phyloP scores from a whole-genome alignment of 2,329 filamentous ascomycete genomes.

The Tolypocladium nubicola region DNA sequence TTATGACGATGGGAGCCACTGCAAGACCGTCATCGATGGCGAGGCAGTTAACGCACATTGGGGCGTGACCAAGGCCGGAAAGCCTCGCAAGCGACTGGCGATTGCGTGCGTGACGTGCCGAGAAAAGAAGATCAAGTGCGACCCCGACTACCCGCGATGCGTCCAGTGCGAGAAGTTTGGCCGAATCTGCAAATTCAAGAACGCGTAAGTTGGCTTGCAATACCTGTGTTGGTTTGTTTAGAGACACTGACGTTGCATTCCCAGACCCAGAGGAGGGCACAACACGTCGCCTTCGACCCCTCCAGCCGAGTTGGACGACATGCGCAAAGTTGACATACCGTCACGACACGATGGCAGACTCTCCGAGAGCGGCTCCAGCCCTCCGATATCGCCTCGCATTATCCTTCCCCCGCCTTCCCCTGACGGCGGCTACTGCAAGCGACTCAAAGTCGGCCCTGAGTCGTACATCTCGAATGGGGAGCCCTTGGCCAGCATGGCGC shows the following conservation, averaged over 20 bases:
- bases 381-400: conserved; percentile 36
- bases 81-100: conserved; percentile 80
- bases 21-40: conserved; percentile 74
- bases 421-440: conserved; percentile 32
- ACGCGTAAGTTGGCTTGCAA: conserved; percentile 57
- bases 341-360: conserved; percentile 24
- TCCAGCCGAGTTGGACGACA: conserved; percentile 37
- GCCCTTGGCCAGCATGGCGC: conserved; percentile 16
- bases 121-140: conserved; percentile 97
- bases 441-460: conserved; percentile 36
- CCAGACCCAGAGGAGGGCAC: conserved; percentile 46
- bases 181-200: conserved; percentile 73
- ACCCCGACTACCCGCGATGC: conserved; percentile 78
- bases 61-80: conserved; percentile 90
- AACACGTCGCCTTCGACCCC: conserved; percentile 45
- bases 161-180: conserved; percentile 90
- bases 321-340: conserved; percentile 23
- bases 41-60: conserved; percentile 83
- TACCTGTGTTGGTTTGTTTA: neutral
- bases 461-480: conserved; percentile 28
- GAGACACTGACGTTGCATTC: conserved; percentile 3
- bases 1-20: conserved; percentile 76
- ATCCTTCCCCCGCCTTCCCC: conserved; percentile 20
- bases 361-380: conserved; percentile 33
- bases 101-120: conserved; percentile 90